Evolutionary conservation across 2,329 filamentous ascomycete species (phyloP), one percentile per base, ranked within the genome.

Genomic region (Sarocladiaceae sp.): DNA sequence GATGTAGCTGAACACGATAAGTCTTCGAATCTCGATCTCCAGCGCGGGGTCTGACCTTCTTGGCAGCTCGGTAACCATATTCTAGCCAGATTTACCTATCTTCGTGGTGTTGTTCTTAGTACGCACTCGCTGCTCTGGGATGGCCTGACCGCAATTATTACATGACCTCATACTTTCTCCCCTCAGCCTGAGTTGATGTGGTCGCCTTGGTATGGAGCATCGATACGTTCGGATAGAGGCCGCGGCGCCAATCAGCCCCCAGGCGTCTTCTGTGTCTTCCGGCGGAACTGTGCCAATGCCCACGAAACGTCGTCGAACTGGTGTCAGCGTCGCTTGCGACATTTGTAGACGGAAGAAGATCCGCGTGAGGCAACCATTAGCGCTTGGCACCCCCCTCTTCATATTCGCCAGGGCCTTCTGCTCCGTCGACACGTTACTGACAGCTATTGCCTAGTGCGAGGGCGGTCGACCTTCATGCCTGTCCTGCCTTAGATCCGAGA

Each of bases 341-440:
- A 25, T 29, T 18, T 46, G 40, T 17, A 46, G 40, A 17, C 40
- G 40, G 6, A 46, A 46, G 40, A 46, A 46, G 25, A 46, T 46
- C 10, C 22, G 40, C 26, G 40, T 46, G 29, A 28, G 29, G 29
- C 29, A 15, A 33, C 29, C 10, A 15, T 15, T 15, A 33, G 29
- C 29, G 29, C 8, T 15, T 15, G 8, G 29, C 29, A 33, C 15
- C 10, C 29, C 10, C 29, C 29, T 8, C 29, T 15, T 33, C 10
- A 8, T 10, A 42, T 20, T 15, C 18, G 37, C 17, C 5, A 22
- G 20, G 37, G 10, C 37, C 37, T 20, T 37, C 6, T 37, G 35
- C n/a, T 17, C 6, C 7, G n/a, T n/a, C n/a, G n/a, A 17, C 10
- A 37, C 11, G 35, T 12, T n/a, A 17, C 35, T 37, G 35, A 37